phyloP scores from a whole-genome alignment of 176 grass and related monocot genomes.

The Avena insularis region DNA sequence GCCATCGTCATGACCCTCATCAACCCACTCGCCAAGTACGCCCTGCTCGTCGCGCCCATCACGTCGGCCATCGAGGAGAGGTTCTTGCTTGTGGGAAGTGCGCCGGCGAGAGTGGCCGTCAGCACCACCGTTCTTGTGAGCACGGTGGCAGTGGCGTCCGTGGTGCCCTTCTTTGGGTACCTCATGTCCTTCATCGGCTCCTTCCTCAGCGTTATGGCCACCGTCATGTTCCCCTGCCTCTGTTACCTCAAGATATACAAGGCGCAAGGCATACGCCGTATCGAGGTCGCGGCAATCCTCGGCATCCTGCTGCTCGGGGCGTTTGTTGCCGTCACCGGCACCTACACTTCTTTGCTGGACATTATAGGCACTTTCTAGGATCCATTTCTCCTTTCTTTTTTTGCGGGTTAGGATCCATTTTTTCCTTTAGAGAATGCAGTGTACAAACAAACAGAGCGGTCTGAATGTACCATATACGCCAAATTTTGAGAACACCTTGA shows the following conservation, averaged over 20 bases:
- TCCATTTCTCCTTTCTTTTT: background rate
- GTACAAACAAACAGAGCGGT: background rate
- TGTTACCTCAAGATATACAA: slow-evolving; percentile 66
- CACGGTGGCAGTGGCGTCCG: slow-evolving; percentile 53
- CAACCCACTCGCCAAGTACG: slow-evolving; percentile 10
- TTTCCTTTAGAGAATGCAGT: background rate
- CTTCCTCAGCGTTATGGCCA: slow-evolving; percentile 57
- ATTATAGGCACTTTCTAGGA: slow-evolving; percentile 47
- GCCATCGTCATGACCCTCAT: slow-evolving; percentile 7
- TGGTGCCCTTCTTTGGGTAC: slow-evolving; percentile 55
- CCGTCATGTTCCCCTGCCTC: slow-evolving; percentile 51
- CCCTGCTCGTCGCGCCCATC: slow-evolving; percentile 47
- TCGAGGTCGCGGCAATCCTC: slow-evolving; percentile 42
- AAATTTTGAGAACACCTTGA: background rate
- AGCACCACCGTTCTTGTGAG: slow-evolving; percentile 49
- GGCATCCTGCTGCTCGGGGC: slow-evolving; percentile 52
- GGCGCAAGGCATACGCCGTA: slow-evolving; percentile 21
- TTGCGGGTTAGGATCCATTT: no score
- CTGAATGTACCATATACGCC: background rate
- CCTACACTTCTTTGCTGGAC: slow-evolving; percentile 53
- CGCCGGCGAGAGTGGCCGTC: slow-evolving; percentile 36
- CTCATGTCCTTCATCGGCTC: slow-evolving; percentile 58
- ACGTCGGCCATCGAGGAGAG: slow-evolving; percentile 53
- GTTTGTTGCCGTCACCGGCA: slow-evolving; percentile 50
- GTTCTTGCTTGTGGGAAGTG: background rate